phyloP scores from a whole-genome alignment of 1,284 basidiomycete genomes.

The Microbotryum silenes-acaulis region DNA sequence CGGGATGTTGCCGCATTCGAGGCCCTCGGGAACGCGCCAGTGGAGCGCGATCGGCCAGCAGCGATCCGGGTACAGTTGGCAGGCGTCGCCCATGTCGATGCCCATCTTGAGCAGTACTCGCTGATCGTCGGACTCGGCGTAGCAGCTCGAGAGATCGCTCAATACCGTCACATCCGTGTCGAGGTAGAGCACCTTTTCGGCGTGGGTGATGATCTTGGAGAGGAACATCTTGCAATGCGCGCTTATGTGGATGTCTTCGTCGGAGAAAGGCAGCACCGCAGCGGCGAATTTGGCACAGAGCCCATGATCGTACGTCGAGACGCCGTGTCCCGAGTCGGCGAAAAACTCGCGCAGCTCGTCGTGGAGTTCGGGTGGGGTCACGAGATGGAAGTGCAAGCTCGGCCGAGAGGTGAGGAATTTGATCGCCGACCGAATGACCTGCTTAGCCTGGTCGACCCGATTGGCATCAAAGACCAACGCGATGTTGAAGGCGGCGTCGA shows the following conservation, averaged over 20 bases:
- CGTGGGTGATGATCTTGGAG: constrained; percentile 23
- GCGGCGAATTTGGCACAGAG: constrained; percentile 13
- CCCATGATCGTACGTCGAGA: constrained; percentile 27
- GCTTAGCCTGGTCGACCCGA: constrained; percentile 23
- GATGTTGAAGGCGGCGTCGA: constrained; percentile 21
- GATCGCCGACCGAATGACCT: constrained; percentile 28
- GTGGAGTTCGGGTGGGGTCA: constrained; percentile 17
- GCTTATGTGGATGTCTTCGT: constrained; percentile 27
- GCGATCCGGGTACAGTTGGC: constrained; percentile 18
- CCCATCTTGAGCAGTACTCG: constrained; percentile 8
- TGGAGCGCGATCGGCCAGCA: constrained; percentile 32
- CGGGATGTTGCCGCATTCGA: constrained; percentile 26
- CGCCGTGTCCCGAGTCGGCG: not conserved
- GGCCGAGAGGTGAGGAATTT: constrained; percentile 17
- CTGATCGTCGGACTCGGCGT: constrained; percentile 2
- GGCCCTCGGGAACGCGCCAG: constrained; percentile 15
- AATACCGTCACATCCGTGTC: constrained; percentile 29
- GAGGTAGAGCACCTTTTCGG: constrained; percentile 28
- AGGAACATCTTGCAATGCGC: constrained; percentile 34
- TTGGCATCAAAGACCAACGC: constrained; percentile 30
- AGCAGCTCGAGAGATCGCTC: constrained; percentile 23
- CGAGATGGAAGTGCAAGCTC: constrained; percentile 17
- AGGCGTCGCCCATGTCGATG: constrained; percentile 31
- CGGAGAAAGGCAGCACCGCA: constrained; percentile 22
- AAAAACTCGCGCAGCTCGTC: constrained; percentile 12